Percentiles rank a stretch among this genome's conserved stretches.
Conservation (phyloP, 2,329 filamentous ascomycete genomes). For the Dryadomyces quercivorus region DNA sequence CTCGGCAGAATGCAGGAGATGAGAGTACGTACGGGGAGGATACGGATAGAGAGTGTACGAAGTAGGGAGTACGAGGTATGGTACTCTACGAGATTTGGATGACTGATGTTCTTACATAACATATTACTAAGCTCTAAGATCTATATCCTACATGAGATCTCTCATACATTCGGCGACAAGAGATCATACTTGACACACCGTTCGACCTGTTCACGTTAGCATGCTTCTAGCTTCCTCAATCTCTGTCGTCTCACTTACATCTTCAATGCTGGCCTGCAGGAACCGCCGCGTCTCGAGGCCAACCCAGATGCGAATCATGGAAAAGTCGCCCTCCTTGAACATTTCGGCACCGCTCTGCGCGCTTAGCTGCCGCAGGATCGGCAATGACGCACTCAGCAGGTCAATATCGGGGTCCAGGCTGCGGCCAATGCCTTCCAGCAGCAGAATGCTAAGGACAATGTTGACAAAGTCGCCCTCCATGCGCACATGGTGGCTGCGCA, state of each 20-base stretch:
- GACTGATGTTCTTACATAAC: too few relatives aligned
- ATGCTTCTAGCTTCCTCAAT: neutral
- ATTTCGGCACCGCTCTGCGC: conserved; percentile 61
- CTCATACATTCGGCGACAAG: conserved; percentile 74
- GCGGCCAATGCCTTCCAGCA: conserved; percentile 88
- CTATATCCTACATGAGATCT: too few relatives aligned
- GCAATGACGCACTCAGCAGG: conserved; percentile 72
- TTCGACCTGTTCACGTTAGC: conserved; percentile 49
- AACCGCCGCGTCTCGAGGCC: conserved; percentile 82
- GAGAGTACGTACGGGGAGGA: too few relatives aligned
- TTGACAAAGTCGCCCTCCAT: conserved; percentile 98
- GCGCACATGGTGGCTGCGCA: conserved; percentile 80
- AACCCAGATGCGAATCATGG: conserved; percentile 84
- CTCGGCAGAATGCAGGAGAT: too few relatives aligned
- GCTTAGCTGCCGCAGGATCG: conserved; percentile 79
- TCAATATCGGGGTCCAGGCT: conserved; percentile 79
- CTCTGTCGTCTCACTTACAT: conserved; percentile 40
- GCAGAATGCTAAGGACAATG: conserved; percentile 85
- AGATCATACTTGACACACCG: conserved; percentile 84
- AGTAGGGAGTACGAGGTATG: too few relatives aligned
- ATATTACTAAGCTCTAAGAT: too few relatives aligned
- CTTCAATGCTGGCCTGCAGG: conserved; percentile 80
- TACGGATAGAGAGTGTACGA: too few relatives aligned
- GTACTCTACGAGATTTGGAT: too few relatives aligned
- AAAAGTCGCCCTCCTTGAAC: conserved; percentile 61